Evolutionary conservation across 768 basidiomycete species (phyloP), one percentile per base, ranked within the genome.

Genomic region (Lyophyllum semitale): DNA sequence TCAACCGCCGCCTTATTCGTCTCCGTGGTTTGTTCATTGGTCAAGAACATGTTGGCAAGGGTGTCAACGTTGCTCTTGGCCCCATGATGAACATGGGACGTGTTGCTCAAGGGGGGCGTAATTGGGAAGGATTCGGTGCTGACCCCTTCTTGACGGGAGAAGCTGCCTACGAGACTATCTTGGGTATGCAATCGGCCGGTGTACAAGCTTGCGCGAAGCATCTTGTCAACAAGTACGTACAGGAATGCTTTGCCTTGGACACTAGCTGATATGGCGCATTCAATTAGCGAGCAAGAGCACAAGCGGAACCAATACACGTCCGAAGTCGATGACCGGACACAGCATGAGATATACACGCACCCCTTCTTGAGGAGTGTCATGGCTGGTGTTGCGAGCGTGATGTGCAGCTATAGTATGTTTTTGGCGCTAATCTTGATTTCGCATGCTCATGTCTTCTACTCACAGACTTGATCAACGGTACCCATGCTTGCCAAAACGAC

Each of bases 151-250:
- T 93, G 4, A 60, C 77, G 23, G 89, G 91, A 15, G 87, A 87
- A 59, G 59, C 77, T 1, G 81, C 86, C 8, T 88, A 84, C 52
- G 89, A 93, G 70, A 95, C 93, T 0, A 83, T 95, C 53, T 74
- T 90, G 17, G 94, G 94, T 7, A 71, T 95, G 73, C 94, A 97
- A 65, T 63, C 75, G 29, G 79, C 73, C 9, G 93, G 94, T 41
- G 88, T 93, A 0, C 90, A 92, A 65, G 91, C 93, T 0, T 91
- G 88, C 53, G 91, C 91, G 12, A 95, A 95, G 68, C 93, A 95
- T 69, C 83, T 80, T 52, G 80, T 93, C 57, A 84, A 87, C 69
- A 90, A 90, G 87, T 88, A 51, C 37, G 81, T 2, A 2, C 32
- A 9, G 4, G 38, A 25, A 8, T 3, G n/a, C 11, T 32, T 90